Evolutionary conservation across 2,329 filamentous ascomycete species (phyloP).

Genomic region (Exophiala sideris): DNA sequence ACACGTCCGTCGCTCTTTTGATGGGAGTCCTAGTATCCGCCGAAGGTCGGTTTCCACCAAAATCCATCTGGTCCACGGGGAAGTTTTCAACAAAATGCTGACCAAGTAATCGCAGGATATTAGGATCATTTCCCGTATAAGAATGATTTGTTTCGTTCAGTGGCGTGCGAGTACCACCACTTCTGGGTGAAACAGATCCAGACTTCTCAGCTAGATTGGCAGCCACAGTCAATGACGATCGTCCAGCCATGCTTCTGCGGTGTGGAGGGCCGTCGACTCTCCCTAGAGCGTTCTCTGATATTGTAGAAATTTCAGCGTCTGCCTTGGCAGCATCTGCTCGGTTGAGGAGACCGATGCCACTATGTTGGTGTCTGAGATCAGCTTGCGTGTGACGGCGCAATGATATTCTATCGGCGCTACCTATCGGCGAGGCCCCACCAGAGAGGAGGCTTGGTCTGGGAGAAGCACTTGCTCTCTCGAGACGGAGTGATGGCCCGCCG

Average conservation of each 20-base stretch:
- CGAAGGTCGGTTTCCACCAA: conserved; percentile 77
- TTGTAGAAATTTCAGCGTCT: conserved; percentile 62
- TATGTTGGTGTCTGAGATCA: conserved; percentile 47
- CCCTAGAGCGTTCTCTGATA: conserved; percentile 62
- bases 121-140: conserved; percentile 73
- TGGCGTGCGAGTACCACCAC: conserved; percentile 29
- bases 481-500: conserved; percentile 10
- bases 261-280: conserved; percentile 56
- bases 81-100: conserved; percentile 72
- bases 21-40: conserved; percentile 55
- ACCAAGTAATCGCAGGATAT: conserved; percentile 65
- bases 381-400: conserved; percentile 22
- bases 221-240: conserved; percentile 38
- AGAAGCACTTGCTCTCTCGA: conserved; percentile 18
- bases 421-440: conserved; percentile 7
- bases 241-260: conserved; percentile 34
- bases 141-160: conserved; percentile 68
- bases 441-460: conserved; percentile 14
- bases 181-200: conserved; percentile 26
- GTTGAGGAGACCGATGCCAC: conserved; percentile 59
- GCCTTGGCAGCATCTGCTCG: conserved; percentile 59
- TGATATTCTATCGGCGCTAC: conserved; percentile 20
- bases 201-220: conserved; percentile 31
- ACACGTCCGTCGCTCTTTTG: conserved; percentile 51
- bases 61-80: conserved; percentile 57